phyloP scores from a whole-genome alignment of 2,329 filamentous ascomycete species.

The Beauveria bassiana region DNA sequence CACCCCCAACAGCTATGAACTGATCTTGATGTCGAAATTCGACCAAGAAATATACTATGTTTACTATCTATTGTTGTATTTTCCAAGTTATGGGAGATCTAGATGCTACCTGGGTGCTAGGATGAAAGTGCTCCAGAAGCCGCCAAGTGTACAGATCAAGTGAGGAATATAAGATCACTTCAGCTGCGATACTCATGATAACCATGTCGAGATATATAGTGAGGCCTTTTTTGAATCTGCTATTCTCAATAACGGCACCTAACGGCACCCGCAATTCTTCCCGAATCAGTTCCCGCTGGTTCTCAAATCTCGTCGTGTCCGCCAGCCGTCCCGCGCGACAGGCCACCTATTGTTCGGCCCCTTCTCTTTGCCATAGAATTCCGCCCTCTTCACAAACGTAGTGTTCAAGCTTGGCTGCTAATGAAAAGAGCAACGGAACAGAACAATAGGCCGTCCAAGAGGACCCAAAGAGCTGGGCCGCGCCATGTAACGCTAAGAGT shows the following conservation, averaged over 20 bases:
- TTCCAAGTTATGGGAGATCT: no score
- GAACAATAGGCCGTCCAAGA: neutral
- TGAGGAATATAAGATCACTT: neutral
- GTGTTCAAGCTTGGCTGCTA: slow-evolving; percentile 3
- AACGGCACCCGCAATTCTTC: neutral
- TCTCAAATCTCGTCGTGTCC: neutral
- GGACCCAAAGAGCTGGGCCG: neutral
- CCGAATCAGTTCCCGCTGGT: neutral
- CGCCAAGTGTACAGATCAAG: no score
- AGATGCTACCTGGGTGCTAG: no score
- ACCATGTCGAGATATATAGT: neutral
- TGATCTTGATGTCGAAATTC: no score
- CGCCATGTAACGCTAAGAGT: slow-evolving; percentile 2
- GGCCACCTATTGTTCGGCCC: neutral
- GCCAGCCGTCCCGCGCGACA: neutral
- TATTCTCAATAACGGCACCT: neutral
- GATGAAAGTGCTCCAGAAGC: no score
- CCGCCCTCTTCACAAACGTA: neutral
- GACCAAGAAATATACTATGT: no score
- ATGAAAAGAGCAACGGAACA: slow-evolving; percentile 1
- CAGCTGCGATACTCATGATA: neutral
- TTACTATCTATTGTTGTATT: no score
- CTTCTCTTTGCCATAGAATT: neutral
- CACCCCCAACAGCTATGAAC: no score
- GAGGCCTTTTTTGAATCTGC: neutral